Base-by-base conservation (phyloP, 208 protist species). In the Trypanosoma scelopori region DNA sequence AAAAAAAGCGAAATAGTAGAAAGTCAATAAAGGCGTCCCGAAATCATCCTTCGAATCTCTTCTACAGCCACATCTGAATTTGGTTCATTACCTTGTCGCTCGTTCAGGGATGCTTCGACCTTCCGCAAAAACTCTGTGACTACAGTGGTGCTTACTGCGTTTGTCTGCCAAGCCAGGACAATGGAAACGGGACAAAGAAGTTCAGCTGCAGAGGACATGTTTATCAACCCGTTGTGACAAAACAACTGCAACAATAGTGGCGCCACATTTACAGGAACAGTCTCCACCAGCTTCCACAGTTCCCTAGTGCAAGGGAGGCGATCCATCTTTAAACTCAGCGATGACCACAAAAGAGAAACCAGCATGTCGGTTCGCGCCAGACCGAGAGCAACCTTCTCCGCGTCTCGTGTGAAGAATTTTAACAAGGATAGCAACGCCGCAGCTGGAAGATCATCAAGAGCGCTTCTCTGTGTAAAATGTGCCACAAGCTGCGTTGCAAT, bases 401-500 rank as follows among this genome's bases (percentile, higher is more conserved):
- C 60, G 51, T 74, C 69, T 37, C 69, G 51, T 55, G 55, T 39
- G 52, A 74, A 63, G 41, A 68, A 74, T 13, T 39, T 25, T 27
- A 74, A 18, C 37, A 74, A 61, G 39, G 59, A 67, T 1, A 60
- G 27, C 23, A 74, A 59, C 35, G 60, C 51, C 11, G 55, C 28
- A 30, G 61, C 61, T 22, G 69, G 69, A 13, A 74, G 27, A 45
- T 68, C 47, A 57, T 74, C 69, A 23, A 74, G 42, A n/a, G 28
- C 51, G 39, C 45, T 45, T 27, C 37, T 62, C 27, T 74, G 69
- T 22, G 53, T 41, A 64, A 47, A 74, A 58, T 69, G 55, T 39
- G 60, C 69, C 1, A 74, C 52, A 64, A 74, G 68, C 45, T 68
- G 69, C 3, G 69, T 74, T 22, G 69, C 69, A 35, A 68, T 30